Evolutionary conservation across 305 asterid genomes (phyloP).

Genomic region (Solanum chacoense): DNA sequence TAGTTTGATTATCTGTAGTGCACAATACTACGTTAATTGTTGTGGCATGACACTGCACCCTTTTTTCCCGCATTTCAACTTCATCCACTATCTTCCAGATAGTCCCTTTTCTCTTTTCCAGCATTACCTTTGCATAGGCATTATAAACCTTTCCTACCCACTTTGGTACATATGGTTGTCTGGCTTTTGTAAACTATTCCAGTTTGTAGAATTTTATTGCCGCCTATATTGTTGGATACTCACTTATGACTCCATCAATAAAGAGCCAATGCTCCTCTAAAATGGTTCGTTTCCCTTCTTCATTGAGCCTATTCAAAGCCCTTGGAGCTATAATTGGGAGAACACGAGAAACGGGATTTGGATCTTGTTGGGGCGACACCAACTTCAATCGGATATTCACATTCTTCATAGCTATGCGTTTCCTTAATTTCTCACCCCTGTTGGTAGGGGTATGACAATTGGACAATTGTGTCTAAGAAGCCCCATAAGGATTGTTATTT

Average conservation of each 20-base stretch:
- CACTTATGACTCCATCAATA: background rate
- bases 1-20: background rate
- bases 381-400: background rate
- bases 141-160: background rate
- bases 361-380: background rate
- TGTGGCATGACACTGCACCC: background rate
- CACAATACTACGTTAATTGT: background rate
- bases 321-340: background rate
- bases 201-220: background rate
- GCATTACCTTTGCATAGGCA: background rate
- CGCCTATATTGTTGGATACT: background rate
- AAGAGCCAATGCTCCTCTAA: background rate
- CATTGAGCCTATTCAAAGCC: background rate
- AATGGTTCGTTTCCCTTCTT: background rate
- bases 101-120: background rate
- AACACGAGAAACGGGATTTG: background rate
- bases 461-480: no score
- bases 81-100: background rate
- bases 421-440: background rate
- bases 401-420: no score
- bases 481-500: no score
- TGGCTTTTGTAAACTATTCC: background rate
- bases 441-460: background rate
- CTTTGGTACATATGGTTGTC: background rate
- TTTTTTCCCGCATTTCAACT: background rate